Conservation (phyloP, 1,139 yeast genomes). For the Suhomyces bolitotheri region DNA sequence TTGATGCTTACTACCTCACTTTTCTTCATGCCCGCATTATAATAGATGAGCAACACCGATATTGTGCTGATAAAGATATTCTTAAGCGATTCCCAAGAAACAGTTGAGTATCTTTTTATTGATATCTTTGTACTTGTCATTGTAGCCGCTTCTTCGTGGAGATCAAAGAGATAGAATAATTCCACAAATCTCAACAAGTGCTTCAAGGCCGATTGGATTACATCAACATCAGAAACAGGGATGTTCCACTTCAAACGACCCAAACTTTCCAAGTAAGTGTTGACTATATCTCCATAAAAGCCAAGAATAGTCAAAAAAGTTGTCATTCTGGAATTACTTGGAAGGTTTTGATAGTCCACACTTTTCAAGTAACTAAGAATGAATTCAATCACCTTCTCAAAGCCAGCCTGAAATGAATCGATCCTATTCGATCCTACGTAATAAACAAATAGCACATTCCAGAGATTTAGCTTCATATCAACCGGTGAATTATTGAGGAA, state of each 20-base stretch:
- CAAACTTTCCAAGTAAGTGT: slow-evolving; percentile 27
- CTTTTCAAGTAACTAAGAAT: slow-evolving; percentile 40
- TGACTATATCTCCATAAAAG: slow-evolving; percentile 45
- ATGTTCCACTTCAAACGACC: slow-evolving; percentile 26
- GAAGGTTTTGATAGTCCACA: slow-evolving; percentile 15
- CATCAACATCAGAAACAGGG: slow-evolving; percentile 4
- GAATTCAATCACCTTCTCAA: slow-evolving; percentile 49
- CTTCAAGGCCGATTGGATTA: slow-evolving; percentile 10
- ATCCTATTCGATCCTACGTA: slow-evolving; percentile 48
- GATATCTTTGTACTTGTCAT: slow-evolving; percentile 39
- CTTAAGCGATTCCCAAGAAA: slow-evolving; percentile 46
- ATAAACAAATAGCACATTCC: slow-evolving; percentile 71
- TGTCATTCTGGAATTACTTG: slow-evolving; percentile 17
- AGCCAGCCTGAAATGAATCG: slow-evolving; percentile 51
- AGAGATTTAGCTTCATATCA: slow-evolving; percentile 66
- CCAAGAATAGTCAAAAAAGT: slow-evolving; percentile 38
- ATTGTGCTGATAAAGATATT: slow-evolving; percentile 50
- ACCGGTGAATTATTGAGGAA: slow-evolving; percentile 66
- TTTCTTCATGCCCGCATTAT: slow-evolving; percentile 15
- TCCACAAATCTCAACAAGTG: slow-evolving; percentile 35
- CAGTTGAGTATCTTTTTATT: slow-evolving; percentile 27
- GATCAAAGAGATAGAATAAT: slow-evolving; percentile 42
- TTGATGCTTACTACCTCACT: not conserved
- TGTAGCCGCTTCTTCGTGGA: slow-evolving; percentile 52
- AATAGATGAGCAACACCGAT: slow-evolving; percentile 40